These are phyloP conservation scores for Monilinia fructicola DNA, from an alignment of 2,329 filamentous ascomycete genomes.

Conservation along the genomic window DNA sequence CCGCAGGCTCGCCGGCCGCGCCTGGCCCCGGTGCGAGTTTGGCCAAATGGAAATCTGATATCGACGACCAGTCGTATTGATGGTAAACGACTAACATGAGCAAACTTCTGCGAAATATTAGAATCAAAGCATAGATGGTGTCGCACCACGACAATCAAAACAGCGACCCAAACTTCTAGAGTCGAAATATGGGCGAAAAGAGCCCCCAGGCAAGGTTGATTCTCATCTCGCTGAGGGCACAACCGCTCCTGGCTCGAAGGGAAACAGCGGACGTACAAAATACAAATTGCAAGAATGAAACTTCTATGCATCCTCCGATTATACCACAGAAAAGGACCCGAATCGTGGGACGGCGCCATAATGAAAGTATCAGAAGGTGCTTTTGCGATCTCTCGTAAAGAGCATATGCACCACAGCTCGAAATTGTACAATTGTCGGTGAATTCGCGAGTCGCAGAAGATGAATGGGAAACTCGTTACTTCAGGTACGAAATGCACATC, in stretches of 20 bases:
- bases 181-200: background rate
- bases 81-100: slow-evolving; percentile 6
- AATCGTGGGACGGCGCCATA: background rate
- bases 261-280: slow-evolving; percentile 16
- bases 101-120: slow-evolving; percentile 12
- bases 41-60: slow-evolving; percentile 8
- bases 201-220: background rate
- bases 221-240: slow-evolving; percentile 7
- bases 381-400: background rate
- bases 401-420: background rate
- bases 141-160: background rate
- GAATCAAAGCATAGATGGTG: background rate
- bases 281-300: slow-evolving; percentile 10
- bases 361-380: background rate
- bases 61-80: slow-evolving; percentile 9
- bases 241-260: background rate
- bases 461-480: background rate
- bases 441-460: background rate
- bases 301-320: slow-evolving; percentile 19
- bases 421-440: background rate
- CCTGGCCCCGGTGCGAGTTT: slow-evolving; percentile 7
- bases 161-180: background rate
- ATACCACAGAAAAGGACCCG: background rate
- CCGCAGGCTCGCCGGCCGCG: background rate
- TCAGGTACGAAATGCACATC: background rate